A percentile compares a stretch with the other conserved stretches of the same genome.
Conservation (phyloP, 2,329 filamentous ascomycete genomes). For the Botrytis byssoidea region DNA sequence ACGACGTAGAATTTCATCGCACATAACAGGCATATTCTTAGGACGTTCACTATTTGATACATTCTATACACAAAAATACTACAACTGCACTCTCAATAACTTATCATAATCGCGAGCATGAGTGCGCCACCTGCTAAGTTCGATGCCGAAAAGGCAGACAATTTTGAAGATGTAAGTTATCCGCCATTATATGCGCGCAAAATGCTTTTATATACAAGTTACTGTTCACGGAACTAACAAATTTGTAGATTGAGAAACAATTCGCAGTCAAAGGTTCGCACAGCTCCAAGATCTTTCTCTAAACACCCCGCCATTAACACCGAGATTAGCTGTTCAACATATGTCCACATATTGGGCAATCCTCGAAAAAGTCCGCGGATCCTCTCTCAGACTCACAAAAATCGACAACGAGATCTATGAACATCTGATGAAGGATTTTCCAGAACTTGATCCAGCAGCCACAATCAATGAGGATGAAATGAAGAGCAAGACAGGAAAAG, state of each 20-base stretch:
- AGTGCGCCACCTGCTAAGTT: conserved; percentile 42
- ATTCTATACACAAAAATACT: neutral
- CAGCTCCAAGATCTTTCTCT: neutral
- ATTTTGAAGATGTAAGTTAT: conserved; percentile 63
- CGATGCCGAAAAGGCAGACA: conserved; percentile 63
- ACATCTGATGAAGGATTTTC: conserved; percentile 84
- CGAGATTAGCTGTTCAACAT: conserved; percentile 73
- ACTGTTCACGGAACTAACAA: conserved; percentile 24
- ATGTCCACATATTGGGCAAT: conserved; percentile 97
- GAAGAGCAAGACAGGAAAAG: conserved; percentile 97
- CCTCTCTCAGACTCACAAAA: conserved; percentile 85
- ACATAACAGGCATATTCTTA: neutral
- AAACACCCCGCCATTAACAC: conserved; percentile 32
- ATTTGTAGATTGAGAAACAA: conserved; percentile 90
- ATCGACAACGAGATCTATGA: conserved; percentile 93
- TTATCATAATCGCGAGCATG: conserved; percentile 22
- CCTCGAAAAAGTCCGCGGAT: conserved; percentile 85
- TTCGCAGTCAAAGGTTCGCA: conserved; percentile 87
- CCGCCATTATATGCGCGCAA: conserved; percentile 7
- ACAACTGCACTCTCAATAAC: neutral
- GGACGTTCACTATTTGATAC: neutral
- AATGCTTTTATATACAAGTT: conserved; percentile 16
- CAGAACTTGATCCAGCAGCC: conserved; percentile 81
- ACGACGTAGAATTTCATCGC: neutral
- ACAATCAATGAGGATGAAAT: conserved; percentile 89